These are phyloP conservation scores for Penicillium sp. DNA, from an alignment of 2,329 filamentous ascomycete species.

Conservation along the genomic window DNA sequence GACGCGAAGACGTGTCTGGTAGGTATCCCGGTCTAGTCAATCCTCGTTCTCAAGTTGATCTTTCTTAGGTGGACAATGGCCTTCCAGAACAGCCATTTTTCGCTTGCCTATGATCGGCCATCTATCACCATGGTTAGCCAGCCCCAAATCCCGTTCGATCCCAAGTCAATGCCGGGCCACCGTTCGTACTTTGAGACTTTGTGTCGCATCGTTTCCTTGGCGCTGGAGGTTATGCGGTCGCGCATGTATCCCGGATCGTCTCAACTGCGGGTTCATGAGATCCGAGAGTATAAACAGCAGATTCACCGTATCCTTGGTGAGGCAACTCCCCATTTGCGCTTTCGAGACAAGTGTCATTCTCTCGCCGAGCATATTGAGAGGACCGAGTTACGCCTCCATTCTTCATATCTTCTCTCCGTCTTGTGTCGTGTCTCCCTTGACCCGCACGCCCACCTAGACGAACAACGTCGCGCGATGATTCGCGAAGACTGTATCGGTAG, in stretches of 20 bases:
- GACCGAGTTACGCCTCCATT: conserved; percentile 57
- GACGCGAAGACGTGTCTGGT: conserved; percentile 39
- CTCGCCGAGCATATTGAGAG: conserved; percentile 54
- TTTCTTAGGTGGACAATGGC: conserved; percentile 52
- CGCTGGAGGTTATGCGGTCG: conserved; percentile 54
- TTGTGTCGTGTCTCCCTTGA: conserved; percentile 55
- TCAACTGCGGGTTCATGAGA: conserved; percentile 50
- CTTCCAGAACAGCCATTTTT: conserved; percentile 60
- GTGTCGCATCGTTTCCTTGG: conserved; percentile 50
- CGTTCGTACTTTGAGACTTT: conserved; percentile 55
- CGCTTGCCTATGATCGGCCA: conserved; percentile 57
- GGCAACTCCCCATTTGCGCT: conserved; percentile 54
- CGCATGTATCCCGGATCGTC: conserved; percentile 48
- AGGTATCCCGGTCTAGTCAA: conserved; percentile 7
- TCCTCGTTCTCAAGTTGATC: background rate
- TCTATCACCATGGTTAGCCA: conserved; percentile 52
- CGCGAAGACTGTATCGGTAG: conserved; percentile 53
- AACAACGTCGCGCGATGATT: conserved; percentile 36
- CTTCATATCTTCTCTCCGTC: conserved; percentile 58
- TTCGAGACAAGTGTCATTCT: conserved; percentile 39
- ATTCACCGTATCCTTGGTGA: conserved; percentile 55
- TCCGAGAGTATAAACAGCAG: conserved; percentile 53
- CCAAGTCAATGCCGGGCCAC: conserved; percentile 49
- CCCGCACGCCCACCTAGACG: conserved; percentile 39
- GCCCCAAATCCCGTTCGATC: conserved; percentile 47